Evolutionary conservation across 164 flowering plant genomes (phyloP), one percentile per base, ranked within the genome.

Genomic region (Amborella trichopoda): DNA sequence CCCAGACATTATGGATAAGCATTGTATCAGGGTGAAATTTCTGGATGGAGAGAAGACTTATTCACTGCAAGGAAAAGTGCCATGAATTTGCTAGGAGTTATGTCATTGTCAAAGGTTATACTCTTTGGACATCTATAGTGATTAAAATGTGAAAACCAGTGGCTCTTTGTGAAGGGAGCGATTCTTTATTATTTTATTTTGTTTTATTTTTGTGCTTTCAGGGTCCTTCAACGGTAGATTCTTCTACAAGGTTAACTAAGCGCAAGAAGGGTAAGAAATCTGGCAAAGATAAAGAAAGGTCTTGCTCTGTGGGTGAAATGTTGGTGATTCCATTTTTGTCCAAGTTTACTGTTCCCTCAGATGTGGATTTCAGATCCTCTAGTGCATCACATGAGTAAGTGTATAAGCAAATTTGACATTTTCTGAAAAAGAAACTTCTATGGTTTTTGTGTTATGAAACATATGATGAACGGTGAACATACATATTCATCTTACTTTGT

Each of bases 41-140:
- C 84, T 55, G 90, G 90, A 42, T 85, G 83, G 84, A 70, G 71
- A 57, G 87, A 76, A 23, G 88, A 78, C 53, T 56, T 80, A 34
- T 85, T 77, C 48, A 72, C 95, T 3, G 81, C 83, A 56, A 70
- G 95, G 56, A 85, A 81, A 64, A 85, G 90, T 69, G 90, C 90
- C 38, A 59, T 75, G 32, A 81, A 85, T 59, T 74, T 85, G 54
- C 88, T 81, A 56, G 88, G 90, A 60, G 75, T 81, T 55, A 74
- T 85, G 42, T 70, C 95, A 59, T 61, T 74, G 57, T 81, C 84
- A 49, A 84, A 79, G 87, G 90, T 81, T 38, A 5, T 37, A 6
- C 18, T 37, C 13, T 37, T n/a, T n/a, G n/a, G n/a, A n/a, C n/a
- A n/a, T n/a, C n/a, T n/a, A n/a, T n/a, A n/a, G n/a, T n/a, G n/a